Base-by-base conservation (phyloP, 2,329 filamentous ascomycete genomes). In the Thermothelomyces thermophilus region DNA sequence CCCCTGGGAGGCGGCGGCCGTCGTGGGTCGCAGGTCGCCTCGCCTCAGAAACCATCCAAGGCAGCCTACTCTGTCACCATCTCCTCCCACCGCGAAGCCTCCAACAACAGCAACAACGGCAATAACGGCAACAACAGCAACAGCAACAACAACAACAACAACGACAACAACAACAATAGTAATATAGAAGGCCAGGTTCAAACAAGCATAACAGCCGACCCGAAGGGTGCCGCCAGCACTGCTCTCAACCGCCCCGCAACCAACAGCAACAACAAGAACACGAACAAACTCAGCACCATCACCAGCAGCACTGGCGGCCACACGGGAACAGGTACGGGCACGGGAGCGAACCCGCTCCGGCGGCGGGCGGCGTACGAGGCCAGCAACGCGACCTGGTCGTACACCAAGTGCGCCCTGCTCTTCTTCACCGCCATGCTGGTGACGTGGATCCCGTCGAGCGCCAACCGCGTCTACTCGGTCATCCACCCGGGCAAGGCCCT, bases 371-470 rank as follows among this genome's bases (percentile, higher is more conserved):
- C 71, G 31, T 70, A 74, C 50, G 77, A 80, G 49, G 71, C 79
- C 17, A 82, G 77, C 62, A 82, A 74, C 31, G 83, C 83, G 2
- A 79, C 82, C 1, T 84, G 80, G 80, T 75, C 78, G 1, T 87
- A 87, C 62, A 79, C 83, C 49, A 85, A 85, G 59, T 85, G 83
- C 41, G 77, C 84, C 0, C 71, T 86, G 24, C 73, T 87, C 8
- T 87, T 87, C 72, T 87, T 87, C 66, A 73, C 80, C 1, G 83
- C 83, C 0, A 74, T 88, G 52, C 71, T 87, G 44, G 76, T 87
- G 22, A 87, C 85, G 5, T 88, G 84, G 84, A 80, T 90, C 50
- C 88, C 80, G 1, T 90, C 86, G 1, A 87, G 83, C 19, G 76
- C 84, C 52, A 93, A 94, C 64, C 77, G 88, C 9, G 77, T 90